Evolutionary conservation across 805 yeast genomes (phyloP), one percentile per base, ranked within the genome.

Genomic region (Starmerella asiatica): DNA sequence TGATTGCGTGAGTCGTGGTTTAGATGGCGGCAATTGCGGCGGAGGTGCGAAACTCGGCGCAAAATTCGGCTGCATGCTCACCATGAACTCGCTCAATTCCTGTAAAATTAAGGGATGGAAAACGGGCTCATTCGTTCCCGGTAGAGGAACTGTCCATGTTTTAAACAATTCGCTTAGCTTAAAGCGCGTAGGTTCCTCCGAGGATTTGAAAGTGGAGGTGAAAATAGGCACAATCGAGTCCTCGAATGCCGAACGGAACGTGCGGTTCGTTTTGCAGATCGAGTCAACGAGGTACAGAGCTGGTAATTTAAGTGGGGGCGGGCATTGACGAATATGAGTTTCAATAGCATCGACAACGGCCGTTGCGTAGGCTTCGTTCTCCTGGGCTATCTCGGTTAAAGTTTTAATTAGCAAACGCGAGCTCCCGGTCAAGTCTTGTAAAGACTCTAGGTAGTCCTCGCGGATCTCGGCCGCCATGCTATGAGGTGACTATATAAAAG

Each of bases 391-490:
- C 30, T 73, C 68, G 7, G 97, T 91, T 52, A 86, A 67, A 32
- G 75, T 79, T 29, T 81, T 78, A 44, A 91, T 91, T 39, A 86
- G 81, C 9, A 96, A 96, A 43, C 84, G 69, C 6, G 95, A 83
- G 58, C 85, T 86, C 62, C 79, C 79, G 3, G 94, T 83, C 44
- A 91, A 66, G 42, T 82, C 91, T 26, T 69, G 69, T 31, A 88
- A 64, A 24, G 85, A 75, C 47, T 70, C 71, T 31, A 70, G 69
- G 58, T 79, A 88, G 58, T 86, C 94, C 44, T 70, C 63, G 34
- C 72, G 57, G 37, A 65, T 45, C 29, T 54, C 54, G 29, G 46
- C 44, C 4, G 48, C 42, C 51, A 47, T 50, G 26, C 9, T 23
- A 23, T 23, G 7, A n/a, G n/a, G n/a, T n/a, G n/a, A n/a, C n/a